Percentiles rank a stretch among this genome's conserved stretches.
These are phyloP conservation scores for Rehmannia glutinosa DNA, from an alignment of 257 asterid genomes.

Conservation along the genomic window DNA sequence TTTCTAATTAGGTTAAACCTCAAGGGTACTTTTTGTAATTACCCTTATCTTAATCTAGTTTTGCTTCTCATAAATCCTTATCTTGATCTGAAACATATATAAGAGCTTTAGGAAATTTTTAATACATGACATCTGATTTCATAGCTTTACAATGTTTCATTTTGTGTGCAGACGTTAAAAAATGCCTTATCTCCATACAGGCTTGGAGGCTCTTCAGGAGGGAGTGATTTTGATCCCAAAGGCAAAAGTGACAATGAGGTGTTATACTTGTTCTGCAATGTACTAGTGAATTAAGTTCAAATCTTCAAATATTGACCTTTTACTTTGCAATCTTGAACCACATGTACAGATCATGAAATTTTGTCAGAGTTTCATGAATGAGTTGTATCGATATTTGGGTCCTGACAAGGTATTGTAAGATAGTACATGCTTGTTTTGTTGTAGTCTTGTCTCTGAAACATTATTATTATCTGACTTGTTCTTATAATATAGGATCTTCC, in stretches of 20 bases:
- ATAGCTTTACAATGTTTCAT: constrained; percentile 22
- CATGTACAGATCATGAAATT: constrained; percentile 80
- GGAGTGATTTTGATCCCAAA: constrained; percentile 95
- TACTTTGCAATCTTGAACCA: constrained; percentile 14
- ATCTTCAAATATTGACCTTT: constrained; percentile 20
- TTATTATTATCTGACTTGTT: constrained; percentile 20
- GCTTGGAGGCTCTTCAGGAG: constrained; percentile 98
- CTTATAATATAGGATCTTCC: constrained; percentile 72
- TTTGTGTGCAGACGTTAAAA: constrained; percentile 71
- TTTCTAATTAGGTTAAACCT: too few relatives aligned
- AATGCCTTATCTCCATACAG: constrained; percentile 97
- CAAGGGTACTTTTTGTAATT: neutral
- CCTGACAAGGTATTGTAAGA: constrained; percentile 73
- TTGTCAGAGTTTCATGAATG: constrained; percentile 98
- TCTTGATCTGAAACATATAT: too few relatives aligned
- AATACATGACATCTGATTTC: constrained; percentile 5
- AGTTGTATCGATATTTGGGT: constrained; percentile 90
- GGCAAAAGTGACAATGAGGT: constrained; percentile 95
- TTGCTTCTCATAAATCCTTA: too few relatives aligned
- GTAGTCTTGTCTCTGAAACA: neutral
- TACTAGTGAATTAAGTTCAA: constrained; percentile 14
- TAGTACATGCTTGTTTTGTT: constrained; percentile 13
- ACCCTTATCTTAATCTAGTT: too few relatives aligned
- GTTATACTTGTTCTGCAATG: constrained; percentile 18
- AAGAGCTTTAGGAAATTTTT: neutral